A percentile compares a stretch with the other conserved stretches of the same genome.
Evolutionary conservation across 2,329 filamentous ascomycete genomes (phyloP).

Genomic region (Alternaria sp.): DNA sequence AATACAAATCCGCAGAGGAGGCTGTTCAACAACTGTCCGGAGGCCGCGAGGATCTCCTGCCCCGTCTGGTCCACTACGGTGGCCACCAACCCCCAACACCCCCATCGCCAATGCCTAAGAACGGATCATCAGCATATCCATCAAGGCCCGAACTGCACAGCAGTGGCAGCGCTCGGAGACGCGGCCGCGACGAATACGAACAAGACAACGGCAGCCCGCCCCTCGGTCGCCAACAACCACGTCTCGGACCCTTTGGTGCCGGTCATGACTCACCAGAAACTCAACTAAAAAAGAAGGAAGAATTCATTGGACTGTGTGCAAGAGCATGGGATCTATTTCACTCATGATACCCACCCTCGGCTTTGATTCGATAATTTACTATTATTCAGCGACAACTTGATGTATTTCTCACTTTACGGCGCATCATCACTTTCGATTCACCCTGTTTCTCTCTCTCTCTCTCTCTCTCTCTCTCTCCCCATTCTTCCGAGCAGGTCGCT

Average conservation of each 20-base stretch:
- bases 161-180: conserved; percentile 72
- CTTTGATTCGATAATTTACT: conserved; percentile 20
- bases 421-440: conserved; percentile 37
- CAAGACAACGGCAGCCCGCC: conserved; percentile 85
- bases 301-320: conserved; percentile 86
- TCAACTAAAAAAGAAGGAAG: conserved; percentile 85
- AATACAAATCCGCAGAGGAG: conserved; percentile 96
- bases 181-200: conserved; percentile 90
- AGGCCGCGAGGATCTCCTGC: conserved; percentile 89
- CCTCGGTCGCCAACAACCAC: conserved; percentile 68
- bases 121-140: conserved; percentile 42
- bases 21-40: conserved; percentile 89
- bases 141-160: conserved; percentile 49
- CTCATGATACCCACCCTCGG: conserved; percentile 63
- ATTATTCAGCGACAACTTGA: conserved; percentile 19
- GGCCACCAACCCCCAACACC: conserved; percentile 93
- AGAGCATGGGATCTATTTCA: conserved; percentile 97
- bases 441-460: conserved; percentile 16
- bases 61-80: conserved; percentile 93
- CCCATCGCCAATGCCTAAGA: conserved; percentile 73
- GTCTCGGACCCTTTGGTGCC: conserved; percentile 74
- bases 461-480: neutral
- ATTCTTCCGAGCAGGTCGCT: conserved; percentile 6
- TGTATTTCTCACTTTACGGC: conserved; percentile 26
- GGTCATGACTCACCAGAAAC: conserved; percentile 85